Base-by-base conservation (phyloP, 2,329 filamentous ascomycete genomes). In the Penicillium sp. region DNA sequence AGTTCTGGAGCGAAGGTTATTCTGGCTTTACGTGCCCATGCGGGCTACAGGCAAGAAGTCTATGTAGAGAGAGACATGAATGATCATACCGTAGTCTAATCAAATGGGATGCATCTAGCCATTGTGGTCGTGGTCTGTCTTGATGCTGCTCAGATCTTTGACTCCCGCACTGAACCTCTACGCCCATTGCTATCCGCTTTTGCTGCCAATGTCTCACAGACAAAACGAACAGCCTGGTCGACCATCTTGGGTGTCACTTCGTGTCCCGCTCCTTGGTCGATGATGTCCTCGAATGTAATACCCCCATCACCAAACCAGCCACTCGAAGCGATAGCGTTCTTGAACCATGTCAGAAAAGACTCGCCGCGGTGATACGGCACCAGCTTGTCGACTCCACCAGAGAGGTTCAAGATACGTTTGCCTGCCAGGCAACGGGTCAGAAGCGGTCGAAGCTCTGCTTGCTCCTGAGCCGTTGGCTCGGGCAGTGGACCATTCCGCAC, bases 301-400 rank as follows among this genome's bases (percentile, higher is more conserved):
- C 65, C 67, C 10, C 71, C 62, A 32, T 76, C 71, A 2, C 68
- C 66, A 45, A 66, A 77, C 67, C 63, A 75, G 37, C 72, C 57
- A 33, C 53, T 52, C 7, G 62, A 56, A 1, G 51, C 54, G 42
- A 65, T 54, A 2, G 59, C 60, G 25, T 64, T 61, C 57, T 79
- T 79, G 45, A 82, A 61, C 64, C 73, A 76, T 0, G 63, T 59
- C 26, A 82, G 47, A 49, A 82, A 80, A 0, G 70, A 65, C 50
- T 78, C 70, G 10, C 73, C 71, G 5, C 72, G 71, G 7, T 66
- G 64, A 51, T 80, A 78, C 4, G 77, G 77, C 10, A 82, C 79
- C 11, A 82, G 57, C 44, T 78, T 78, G 52, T 82, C 79, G 1
- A 64, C 63, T 1, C 68, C 73, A 12, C 76, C 76, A 15, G 71